Percentiles rank a stretch among this genome's conserved stretches.
Conservation (phyloP, 768 basidiomycete species). For the Suillus placidus region DNA sequence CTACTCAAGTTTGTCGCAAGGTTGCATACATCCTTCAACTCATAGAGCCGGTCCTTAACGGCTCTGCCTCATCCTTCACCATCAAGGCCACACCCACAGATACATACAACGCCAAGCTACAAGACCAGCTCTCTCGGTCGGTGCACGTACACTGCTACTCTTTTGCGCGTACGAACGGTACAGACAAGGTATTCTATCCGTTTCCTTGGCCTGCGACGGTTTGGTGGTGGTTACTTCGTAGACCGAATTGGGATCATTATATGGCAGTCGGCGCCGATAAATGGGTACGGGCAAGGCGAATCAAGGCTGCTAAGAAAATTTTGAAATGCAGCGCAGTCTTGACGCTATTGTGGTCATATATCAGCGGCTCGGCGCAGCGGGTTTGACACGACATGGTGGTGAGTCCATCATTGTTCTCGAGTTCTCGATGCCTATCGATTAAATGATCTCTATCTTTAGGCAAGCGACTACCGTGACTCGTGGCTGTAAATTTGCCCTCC, state of each 20-base stretch:
- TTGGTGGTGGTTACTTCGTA: neutral
- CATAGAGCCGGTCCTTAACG: neutral
- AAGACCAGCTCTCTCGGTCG: neutral
- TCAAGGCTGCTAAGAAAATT: constrained; percentile 8
- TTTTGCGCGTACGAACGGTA: neutral
- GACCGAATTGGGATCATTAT: neutral
- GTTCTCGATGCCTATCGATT: neutral
- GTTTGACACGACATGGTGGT: neutral
- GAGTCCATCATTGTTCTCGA: neutral
- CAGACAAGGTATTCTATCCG: neutral
- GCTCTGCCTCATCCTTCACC: neutral
- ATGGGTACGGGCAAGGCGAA: constrained; percentile 29
- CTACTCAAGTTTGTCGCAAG: neutral
- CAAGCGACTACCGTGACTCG: neutral
- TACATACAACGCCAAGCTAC: neutral
- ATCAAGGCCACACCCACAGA: neutral
- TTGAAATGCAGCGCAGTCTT: constrained; percentile 11
- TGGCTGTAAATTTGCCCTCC: neutral
- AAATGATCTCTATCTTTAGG: neutral
- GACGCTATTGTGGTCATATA: constrained; percentile 14
- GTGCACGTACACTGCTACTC: neutral
- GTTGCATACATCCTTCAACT: neutral
- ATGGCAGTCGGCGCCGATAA: neutral
- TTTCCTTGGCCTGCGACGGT: neutral
- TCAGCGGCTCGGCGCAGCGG: constrained; percentile 2